Evolutionary conservation across 495 filamentous ascomycete species (phyloP).

Genomic region (Chaetomium fimeti): DNA sequence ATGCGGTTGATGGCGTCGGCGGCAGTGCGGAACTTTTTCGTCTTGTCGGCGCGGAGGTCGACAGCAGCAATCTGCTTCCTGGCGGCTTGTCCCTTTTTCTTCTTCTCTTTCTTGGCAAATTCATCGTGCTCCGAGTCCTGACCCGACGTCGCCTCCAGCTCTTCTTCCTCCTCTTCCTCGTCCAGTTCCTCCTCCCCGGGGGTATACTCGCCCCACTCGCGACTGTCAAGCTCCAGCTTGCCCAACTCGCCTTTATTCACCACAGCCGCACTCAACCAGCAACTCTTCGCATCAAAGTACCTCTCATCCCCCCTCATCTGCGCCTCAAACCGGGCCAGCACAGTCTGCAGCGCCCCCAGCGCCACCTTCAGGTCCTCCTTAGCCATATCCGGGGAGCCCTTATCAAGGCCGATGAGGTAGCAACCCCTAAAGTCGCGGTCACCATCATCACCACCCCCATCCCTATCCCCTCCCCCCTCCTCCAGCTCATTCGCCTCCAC

Average conservation of each 20-base stretch:
- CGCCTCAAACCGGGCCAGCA: constrained; percentile 49
- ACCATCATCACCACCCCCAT: constrained; percentile 15
- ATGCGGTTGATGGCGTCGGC: constrained; percentile 70
- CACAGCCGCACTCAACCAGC: constrained; percentile 49
- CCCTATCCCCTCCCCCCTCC: constrained; percentile 6
- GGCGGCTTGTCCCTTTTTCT: constrained; percentile 14
- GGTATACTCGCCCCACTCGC: constrained; percentile 51
- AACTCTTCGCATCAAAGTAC: constrained; percentile 48
- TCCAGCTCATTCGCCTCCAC: constrained; percentile 23
- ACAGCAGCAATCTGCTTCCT: constrained; percentile 17
- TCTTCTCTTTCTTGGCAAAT: constrained; percentile 3
- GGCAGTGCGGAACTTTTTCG: constrained; percentile 44
- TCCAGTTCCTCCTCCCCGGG: constrained; percentile 42
- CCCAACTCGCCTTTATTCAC: constrained; percentile 41
- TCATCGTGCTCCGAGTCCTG: constrained; percentile 2
- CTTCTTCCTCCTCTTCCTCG: constrained; percentile 37
- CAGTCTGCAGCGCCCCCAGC: constrained; percentile 38
- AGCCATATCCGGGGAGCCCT: constrained; percentile 20
- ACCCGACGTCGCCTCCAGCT: constrained; percentile 19
- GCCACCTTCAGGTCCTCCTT: constrained; percentile 37
- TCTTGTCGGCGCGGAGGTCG: constrained; percentile 22
- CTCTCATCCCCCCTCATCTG: constrained; percentile 46
- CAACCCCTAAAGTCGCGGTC: constrained; percentile 48
- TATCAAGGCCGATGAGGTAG: constrained; percentile 58
- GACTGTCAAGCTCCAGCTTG: constrained; percentile 42